phyloP scores from a whole-genome alignment of 805 yeast genomes.

The Millerozyma acaciae region DNA sequence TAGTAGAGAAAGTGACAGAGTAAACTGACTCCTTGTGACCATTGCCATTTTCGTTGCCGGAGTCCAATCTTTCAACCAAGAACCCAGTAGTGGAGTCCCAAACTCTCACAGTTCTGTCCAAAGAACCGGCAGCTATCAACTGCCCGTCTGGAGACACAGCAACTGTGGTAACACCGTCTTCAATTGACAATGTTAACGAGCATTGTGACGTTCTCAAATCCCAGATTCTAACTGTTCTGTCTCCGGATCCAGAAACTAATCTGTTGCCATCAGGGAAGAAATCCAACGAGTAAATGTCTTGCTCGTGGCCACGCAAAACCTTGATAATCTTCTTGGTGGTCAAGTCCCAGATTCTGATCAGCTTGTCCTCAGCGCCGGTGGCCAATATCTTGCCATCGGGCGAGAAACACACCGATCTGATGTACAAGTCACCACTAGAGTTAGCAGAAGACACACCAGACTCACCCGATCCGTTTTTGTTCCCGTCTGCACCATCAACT shows the following conservation, averaged over 20 bases:
- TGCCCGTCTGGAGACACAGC: constrained; percentile 95
- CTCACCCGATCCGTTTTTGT: constrained; percentile 30
- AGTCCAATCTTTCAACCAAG: constrained; percentile 86
- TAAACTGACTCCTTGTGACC: constrained; percentile 97
- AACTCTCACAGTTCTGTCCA: constrained; percentile 91
- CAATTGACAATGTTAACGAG: constrained; percentile 81
- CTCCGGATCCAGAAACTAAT: constrained; percentile 94
- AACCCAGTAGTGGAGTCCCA: constrained; percentile 95
- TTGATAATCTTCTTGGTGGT: constrained; percentile 79
- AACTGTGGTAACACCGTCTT: constrained; percentile 97
- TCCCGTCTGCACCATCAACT: constrained; percentile 43
- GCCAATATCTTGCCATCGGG: constrained; percentile 91
- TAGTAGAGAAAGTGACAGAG: constrained; percentile 87
- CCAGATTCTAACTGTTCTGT: constrained; percentile 95
- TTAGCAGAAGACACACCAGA: constrained; percentile 42
- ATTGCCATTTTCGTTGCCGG: constrained; percentile 81
- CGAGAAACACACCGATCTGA: constrained; percentile 92
- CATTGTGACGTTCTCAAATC: constrained; percentile 88
- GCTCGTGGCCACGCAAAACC: constrained; percentile 91
- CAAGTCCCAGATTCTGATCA: constrained; percentile 95
- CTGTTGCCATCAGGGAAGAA: constrained; percentile 93
- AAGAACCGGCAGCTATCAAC: constrained; percentile 92
- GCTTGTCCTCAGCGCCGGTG: constrained; percentile 88
- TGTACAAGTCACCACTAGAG: constrained; percentile 77
- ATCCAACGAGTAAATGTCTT: constrained; percentile 93